Percentiles rank a stretch among this genome's conserved stretches.
Conservation (phyloP, 2,329 filamentous ascomycete genomes). For the Exophiala xenobiotica region DNA sequence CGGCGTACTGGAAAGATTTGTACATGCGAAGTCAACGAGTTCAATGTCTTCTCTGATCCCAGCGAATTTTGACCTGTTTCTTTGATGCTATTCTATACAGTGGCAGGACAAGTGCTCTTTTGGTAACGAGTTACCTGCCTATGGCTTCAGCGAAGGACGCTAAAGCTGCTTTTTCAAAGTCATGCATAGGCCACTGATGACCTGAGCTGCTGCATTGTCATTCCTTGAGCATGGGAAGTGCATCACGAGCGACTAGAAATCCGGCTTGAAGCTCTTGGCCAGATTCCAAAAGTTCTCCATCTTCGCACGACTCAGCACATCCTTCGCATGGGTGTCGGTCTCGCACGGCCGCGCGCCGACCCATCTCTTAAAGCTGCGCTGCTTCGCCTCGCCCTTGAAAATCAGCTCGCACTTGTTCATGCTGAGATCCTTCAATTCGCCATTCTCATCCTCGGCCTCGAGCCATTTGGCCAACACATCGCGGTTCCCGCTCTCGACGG, state of each 20-base stretch:
- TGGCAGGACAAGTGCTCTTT: no score
- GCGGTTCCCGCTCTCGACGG: conserved; percentile 55
- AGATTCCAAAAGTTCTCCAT: conserved; percentile 95
- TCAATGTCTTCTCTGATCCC: no score
- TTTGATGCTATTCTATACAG: no score
- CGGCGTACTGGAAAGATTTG: background rate
- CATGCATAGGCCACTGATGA: no score
- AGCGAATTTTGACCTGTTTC: no score
- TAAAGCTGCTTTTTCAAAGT: no score
- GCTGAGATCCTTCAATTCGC: conserved; percentile 76
- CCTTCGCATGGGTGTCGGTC: conserved; percentile 83
- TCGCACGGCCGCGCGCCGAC: conserved; percentile 81
- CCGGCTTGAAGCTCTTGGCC: conserved; percentile 64
- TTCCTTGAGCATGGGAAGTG: no score
- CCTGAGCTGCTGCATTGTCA: no score
- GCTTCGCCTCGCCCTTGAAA: conserved; percentile 87
- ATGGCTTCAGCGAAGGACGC: no score
- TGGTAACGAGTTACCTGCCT: no score
- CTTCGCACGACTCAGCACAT: conserved; percentile 74
- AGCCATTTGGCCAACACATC: conserved; percentile 70
- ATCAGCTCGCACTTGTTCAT: conserved; percentile 78
- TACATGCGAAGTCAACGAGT: no score
- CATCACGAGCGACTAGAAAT: no score
- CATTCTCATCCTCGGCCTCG: conserved; percentile 70
- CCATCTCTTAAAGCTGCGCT: conserved; percentile 81